Percentiles rank a stretch among this genome's conserved stretches.
These are phyloP conservation scores for Trichoderma oligosporum DNA, from an alignment of 2,329 filamentous ascomycete genomes.

Conservation along the genomic window DNA sequence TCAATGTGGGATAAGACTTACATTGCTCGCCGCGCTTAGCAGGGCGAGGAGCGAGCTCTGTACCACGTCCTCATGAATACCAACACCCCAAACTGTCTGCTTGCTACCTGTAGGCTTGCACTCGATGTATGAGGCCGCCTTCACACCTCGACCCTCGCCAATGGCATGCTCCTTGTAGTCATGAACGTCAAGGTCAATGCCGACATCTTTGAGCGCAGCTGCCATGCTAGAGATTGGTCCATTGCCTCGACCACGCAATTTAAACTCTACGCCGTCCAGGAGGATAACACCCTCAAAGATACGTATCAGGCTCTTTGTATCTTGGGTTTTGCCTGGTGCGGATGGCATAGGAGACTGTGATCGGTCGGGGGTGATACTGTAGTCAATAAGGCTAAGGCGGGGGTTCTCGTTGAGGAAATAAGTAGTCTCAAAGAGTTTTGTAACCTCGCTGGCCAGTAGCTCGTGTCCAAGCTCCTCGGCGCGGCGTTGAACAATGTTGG, in stretches of 20 bases:
- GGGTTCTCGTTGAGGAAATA: neutral
- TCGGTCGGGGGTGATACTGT: conserved; percentile 1
- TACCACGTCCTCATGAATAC: conserved; percentile 3
- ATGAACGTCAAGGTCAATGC: conserved; percentile 3
- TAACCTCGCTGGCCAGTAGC: conserved; percentile 2
- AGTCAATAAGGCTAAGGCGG: conserved; percentile 4
- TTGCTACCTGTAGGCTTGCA: conserved; percentile 7
- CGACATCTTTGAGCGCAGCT: neutral
- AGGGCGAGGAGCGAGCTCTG: conserved; percentile 1
- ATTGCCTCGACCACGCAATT: neutral
- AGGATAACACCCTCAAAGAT: conserved; percentile 4
- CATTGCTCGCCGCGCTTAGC: conserved; percentile 8
- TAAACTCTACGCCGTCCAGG: neutral
- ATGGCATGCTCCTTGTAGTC: conserved; percentile 9
- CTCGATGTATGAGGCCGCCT: conserved; percentile 2
- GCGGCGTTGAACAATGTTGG: neutral
- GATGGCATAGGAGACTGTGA: conserved; percentile 3
- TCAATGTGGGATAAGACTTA: neutral
- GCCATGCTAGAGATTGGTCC: conserved; percentile 8
- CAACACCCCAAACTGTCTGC: conserved; percentile 4
- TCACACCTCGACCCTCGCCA: neutral
- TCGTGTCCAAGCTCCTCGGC: conserved; percentile 7
- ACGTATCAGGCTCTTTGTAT: conserved; percentile 6
- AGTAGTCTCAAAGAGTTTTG: neutral
- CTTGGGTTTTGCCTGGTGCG: neutral